Percentiles rank a stretch among this genome's conserved stretches.
These are phyloP conservation scores for Fusarium fujikuroi DNA, from an alignment of 2,329 filamentous ascomycete species.

Conservation along the genomic window DNA sequence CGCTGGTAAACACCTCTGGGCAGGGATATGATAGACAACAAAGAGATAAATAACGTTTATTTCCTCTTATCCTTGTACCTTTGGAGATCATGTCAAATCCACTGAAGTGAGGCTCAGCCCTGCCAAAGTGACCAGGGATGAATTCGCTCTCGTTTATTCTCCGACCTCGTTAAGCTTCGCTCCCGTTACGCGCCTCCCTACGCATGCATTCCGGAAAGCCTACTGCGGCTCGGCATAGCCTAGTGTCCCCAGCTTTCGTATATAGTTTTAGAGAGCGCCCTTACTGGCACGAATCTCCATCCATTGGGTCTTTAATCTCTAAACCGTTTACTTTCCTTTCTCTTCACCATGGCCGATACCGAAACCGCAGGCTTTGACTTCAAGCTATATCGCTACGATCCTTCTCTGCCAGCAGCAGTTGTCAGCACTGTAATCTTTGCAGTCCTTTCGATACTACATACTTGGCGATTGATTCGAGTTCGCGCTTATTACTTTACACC, in stretches of 20 bases:
- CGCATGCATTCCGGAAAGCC: neutral
- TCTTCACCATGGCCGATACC: neutral
- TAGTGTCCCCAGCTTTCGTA: neutral
- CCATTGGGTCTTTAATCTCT: neutral
- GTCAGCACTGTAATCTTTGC: neutral
- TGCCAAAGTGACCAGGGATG: neutral
- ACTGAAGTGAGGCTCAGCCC: neutral
- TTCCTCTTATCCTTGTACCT: neutral
- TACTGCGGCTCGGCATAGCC: neutral
- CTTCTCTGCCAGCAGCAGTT: neutral
- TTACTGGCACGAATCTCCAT: neutral
- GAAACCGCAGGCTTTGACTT: neutral
- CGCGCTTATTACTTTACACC: slow-evolving; percentile 14
- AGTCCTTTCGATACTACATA: neutral
- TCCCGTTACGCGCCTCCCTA: neutral
- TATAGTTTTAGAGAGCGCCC: neutral
- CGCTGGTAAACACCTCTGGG: neutral
- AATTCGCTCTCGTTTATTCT: neutral
- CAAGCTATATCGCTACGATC: slow-evolving; percentile 12
- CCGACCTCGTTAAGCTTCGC: neutral
- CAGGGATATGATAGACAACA: fast-evolving
- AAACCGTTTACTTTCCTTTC: fast-evolving
- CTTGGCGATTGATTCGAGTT: neutral
- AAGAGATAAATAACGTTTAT: neutral
- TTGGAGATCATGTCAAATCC: too few species aligned